Evolutionary conservation across 192 early-diverging fungal species (phyloP).

Genomic region (Backusella sp.): DNA sequence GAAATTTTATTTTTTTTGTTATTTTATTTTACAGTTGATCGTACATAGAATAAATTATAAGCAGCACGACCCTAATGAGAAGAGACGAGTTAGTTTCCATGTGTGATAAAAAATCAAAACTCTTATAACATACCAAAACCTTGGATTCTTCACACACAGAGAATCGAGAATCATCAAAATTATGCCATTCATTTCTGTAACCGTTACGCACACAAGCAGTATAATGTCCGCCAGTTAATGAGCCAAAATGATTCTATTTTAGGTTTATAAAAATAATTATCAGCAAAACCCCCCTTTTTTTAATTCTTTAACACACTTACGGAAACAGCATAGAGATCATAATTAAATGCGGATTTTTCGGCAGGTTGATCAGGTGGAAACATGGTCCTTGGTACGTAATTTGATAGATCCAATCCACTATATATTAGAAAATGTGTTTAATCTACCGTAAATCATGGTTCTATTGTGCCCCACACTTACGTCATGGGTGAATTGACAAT

Average conservation of each 20-base stretch:
- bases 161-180: conserved; percentile 85
- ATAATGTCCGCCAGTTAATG: conserved; percentile 76
- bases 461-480: conserved; percentile 1
- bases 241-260: conserved; percentile 70
- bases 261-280: background rate
- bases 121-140: conserved; percentile 45
- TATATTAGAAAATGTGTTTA: background rate
- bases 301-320: conserved; percentile 57
- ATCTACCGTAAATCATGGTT: no score
- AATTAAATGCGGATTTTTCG: conserved; percentile 31
- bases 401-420: conserved; percentile 55
- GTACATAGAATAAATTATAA: conserved; percentile 61
- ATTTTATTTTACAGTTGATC: conserved; percentile 31
- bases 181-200: conserved; percentile 68
- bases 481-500: conserved; percentile 81
- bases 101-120: no score
- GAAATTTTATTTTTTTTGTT: background rate
- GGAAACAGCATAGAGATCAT: conserved; percentile 82
- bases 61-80: conserved; percentile 53
- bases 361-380: conserved; percentile 7
- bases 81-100: background rate
- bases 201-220: conserved; percentile 69
- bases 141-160: conserved; percentile 52
- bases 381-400: conserved; percentile 45
- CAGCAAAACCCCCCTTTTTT: no score